These are phyloP conservation scores for Saturnispora mendoncae DNA, from an alignment of 805 yeast genomes.

Conservation along the genomic window DNA sequence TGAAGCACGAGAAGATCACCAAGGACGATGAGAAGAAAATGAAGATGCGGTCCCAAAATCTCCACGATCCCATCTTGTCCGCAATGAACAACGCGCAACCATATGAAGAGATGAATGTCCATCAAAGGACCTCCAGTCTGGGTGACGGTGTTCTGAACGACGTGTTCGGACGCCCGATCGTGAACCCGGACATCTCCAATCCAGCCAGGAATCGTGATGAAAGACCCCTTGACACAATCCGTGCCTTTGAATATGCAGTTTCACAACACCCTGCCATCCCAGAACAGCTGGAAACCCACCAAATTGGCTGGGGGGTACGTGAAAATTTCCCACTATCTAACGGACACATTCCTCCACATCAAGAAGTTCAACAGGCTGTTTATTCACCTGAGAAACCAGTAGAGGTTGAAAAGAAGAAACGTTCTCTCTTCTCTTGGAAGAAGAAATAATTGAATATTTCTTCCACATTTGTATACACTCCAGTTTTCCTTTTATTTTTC, in stretches of 20 bases:
- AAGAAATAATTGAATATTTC: constrained; percentile 17
- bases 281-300: constrained; percentile 70
- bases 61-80: constrained; percentile 82
- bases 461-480: background rate
- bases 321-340: constrained; percentile 56
- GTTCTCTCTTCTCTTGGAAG: constrained; percentile 72
- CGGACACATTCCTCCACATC: constrained; percentile 28
- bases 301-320: constrained; percentile 82
- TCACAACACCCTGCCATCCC: constrained; percentile 78
- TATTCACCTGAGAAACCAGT: constrained; percentile 43
- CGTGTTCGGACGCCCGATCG: constrained; percentile 77
- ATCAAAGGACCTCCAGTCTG: constrained; percentile 28
- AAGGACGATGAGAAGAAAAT: constrained; percentile 44
- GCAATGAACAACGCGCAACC: constrained; percentile 97
- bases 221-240: constrained; percentile 92
- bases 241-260: constrained; percentile 88
- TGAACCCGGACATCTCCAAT: constrained; percentile 77
- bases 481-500: background rate
- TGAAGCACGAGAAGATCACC: constrained; percentile 30
- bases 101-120: constrained; percentile 53
- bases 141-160: constrained; percentile 51
- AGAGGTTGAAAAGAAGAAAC: constrained; percentile 52
- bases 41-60: constrained; percentile 58
- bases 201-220: constrained; percentile 93
- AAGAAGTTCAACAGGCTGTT: constrained; percentile 30